Evolutionary conservation across 1,284 basidiomycete genomes (phyloP).

Genomic region (Stygiomarasmius scandens): DNA sequence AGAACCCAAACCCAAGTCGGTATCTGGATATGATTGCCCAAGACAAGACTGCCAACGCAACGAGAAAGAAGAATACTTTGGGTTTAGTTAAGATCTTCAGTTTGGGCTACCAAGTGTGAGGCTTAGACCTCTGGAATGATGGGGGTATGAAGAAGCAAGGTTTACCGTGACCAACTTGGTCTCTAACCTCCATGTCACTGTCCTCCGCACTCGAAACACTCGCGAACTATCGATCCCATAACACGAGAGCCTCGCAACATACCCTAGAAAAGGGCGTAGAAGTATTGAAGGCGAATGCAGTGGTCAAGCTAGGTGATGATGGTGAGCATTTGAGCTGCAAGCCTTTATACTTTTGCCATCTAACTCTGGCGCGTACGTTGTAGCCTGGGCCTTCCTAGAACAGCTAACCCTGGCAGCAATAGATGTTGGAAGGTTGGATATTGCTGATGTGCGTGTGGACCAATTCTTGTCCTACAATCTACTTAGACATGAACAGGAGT

Average conservation of each 20-base stretch:
- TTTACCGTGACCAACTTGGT: too few species aligned
- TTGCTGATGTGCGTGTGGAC: constrained; percentile 75
- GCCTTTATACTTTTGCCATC: too few species aligned
- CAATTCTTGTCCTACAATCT: neutral
- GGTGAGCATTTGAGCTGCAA: constrained; percentile 40
- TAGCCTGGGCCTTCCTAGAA: constrained; percentile 90
- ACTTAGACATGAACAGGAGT: constrained; percentile 31
- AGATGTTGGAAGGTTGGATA: constrained; percentile 76
- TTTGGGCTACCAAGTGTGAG: neutral
- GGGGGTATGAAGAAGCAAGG: too few species aligned
- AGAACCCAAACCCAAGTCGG: neutral
- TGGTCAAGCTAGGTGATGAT: constrained; percentile 62
- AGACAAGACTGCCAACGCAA: neutral
- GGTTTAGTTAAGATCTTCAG: neutral
- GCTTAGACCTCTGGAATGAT: neutral
- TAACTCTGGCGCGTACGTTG: too few species aligned
- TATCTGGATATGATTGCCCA: neutral
- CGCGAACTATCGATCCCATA: constrained; percentile 69
- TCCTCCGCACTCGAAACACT: constrained; percentile 65
- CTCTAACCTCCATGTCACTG: constrained; percentile 47
- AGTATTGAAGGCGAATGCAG: constrained; percentile 55
- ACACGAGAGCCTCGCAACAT: constrained; percentile 71
- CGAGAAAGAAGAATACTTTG: neutral
- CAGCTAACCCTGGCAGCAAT: constrained; percentile 87
- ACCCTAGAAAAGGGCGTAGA: constrained; percentile 64